Percentiles rank a stretch among this genome's conserved stretches.
These are phyloP conservation scores for Arthrobotrys sinensis DNA, from an alignment of 2,329 filamentous ascomycete species.

Conservation along the genomic window DNA sequence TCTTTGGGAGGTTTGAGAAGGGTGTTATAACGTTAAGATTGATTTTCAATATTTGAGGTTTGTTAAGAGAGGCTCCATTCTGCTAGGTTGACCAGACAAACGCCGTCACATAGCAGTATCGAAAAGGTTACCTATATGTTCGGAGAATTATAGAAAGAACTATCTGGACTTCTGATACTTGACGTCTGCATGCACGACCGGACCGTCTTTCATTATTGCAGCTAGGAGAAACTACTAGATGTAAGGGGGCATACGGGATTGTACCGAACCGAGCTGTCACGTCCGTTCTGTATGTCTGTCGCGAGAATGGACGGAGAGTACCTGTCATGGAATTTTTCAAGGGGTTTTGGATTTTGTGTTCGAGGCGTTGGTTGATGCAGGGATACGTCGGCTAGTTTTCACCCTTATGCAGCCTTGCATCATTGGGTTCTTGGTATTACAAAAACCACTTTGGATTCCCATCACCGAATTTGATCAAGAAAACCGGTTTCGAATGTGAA, in stretches of 20 bases:
- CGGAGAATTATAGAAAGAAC: neutral
- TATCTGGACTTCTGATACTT: neutral
- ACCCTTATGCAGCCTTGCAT: constrained; percentile 52
- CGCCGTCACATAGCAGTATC: neutral
- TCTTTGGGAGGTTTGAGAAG: neutral
- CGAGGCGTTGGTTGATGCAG: constrained; percentile 31
- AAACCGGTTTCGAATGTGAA: constrained; percentile 8
- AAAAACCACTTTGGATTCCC: neutral
- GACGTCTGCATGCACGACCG: constrained; percentile 4
- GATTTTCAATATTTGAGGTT: constrained; percentile 6
- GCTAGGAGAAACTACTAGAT: neutral
- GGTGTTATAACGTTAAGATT: constrained; percentile 16
- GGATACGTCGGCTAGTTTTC: constrained; percentile 30
- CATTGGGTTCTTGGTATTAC: constrained; percentile 41
- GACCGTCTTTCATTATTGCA: neutral
- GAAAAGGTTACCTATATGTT: neutral
- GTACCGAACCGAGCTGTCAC: constrained; percentile 21
- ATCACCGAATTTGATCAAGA: neutral
- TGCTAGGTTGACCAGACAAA: constrained; percentile 2
- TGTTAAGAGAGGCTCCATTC: constrained; percentile 15
- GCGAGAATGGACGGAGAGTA: constrained; percentile 17
- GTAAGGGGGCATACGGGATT: neutral
- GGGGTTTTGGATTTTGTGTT: constrained; percentile 7
- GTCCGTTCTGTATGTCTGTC: neutral
- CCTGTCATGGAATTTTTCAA: constrained; percentile 7